phyloP scores from a whole-genome alignment of 2,329 filamentous ascomycete genomes.

The Cladorrhinum sp. region DNA sequence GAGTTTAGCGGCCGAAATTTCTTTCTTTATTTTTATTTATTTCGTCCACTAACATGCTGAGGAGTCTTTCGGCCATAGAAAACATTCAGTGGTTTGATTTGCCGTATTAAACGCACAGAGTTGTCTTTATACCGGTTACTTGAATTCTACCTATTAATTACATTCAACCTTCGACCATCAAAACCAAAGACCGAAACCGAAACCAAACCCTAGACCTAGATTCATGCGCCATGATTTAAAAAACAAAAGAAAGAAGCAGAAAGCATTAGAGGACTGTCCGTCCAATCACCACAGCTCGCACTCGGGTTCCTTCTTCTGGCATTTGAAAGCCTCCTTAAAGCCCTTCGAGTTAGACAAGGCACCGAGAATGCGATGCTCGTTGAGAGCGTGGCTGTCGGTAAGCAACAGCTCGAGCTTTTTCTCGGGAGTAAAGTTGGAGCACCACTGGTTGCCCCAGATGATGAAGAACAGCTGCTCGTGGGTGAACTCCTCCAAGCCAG shows the following conservation, averaged over 20 bases:
- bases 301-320: constrained; percentile 60
- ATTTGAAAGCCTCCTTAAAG: constrained; percentile 66
- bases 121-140: too few relatives aligned
- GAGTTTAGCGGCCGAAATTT: too few relatives aligned
- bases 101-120: too few relatives aligned
- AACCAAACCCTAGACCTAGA: too few relatives aligned
- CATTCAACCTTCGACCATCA: too few relatives aligned
- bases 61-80: too few relatives aligned
- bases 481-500: constrained; percentile 59
- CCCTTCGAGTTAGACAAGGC: constrained; percentile 57
- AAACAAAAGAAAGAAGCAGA: neutral
- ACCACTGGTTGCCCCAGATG: constrained; percentile 64
- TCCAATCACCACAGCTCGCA: constrained; percentile 65
- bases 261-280: neutral
- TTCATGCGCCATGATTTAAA: neutral
- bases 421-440: constrained; percentile 60
- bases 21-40: too few relatives aligned
- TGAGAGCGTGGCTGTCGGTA: constrained; percentile 62
- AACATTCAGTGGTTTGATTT: too few relatives aligned
- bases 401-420: constrained; percentile 55
- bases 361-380: constrained; percentile 59
- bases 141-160: too few relatives aligned
- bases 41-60: too few relatives aligned
- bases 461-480: constrained; percentile 71
- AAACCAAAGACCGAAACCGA: too few relatives aligned